Conservation (phyloP, 2,329 filamentous ascomycete genomes). For the Aspergillus floridensis region DNA sequence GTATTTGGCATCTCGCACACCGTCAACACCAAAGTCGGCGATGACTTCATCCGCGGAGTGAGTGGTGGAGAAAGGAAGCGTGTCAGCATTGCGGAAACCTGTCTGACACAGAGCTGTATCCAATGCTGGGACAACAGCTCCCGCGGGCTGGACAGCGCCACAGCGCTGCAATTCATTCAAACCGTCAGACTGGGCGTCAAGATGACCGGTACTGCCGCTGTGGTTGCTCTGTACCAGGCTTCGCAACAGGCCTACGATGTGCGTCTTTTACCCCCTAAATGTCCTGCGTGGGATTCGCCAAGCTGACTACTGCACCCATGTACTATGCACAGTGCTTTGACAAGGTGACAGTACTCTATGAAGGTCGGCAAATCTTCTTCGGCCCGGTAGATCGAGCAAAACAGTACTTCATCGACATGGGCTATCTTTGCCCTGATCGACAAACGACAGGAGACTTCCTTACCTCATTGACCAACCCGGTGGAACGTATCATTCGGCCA, state of each 20-base stretch:
- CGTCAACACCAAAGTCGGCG: constrained; percentile 7
- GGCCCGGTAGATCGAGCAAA: no score
- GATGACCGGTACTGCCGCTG: no score
- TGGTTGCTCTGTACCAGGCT: no score
- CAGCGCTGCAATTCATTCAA: constrained; percentile 53
- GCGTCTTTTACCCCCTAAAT: no score
- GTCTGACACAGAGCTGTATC: neutral
- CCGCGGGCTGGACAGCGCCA: constrained; percentile 43
- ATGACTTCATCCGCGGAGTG: constrained; percentile 9
- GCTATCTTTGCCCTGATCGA: no score
- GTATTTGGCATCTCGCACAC: constrained; percentile 7
- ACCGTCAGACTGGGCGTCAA: constrained; percentile 14
- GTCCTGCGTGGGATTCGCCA: no score
- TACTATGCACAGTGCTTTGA: no score
- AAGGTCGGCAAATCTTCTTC: no score
- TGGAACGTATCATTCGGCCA: constrained; percentile 11
- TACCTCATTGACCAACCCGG: constrained; percentile 32
- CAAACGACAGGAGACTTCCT: neutral
- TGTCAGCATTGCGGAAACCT: constrained; percentile 2
- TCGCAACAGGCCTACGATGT: no score
- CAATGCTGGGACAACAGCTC: constrained; percentile 42
- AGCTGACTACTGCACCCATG: no score
- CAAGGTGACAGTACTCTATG: no score
- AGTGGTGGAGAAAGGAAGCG: constrained; percentile 11
- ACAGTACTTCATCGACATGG: no score